Conservation (phyloP, 352 stramenopile species). For the Phytophthora foliorum region DNA sequence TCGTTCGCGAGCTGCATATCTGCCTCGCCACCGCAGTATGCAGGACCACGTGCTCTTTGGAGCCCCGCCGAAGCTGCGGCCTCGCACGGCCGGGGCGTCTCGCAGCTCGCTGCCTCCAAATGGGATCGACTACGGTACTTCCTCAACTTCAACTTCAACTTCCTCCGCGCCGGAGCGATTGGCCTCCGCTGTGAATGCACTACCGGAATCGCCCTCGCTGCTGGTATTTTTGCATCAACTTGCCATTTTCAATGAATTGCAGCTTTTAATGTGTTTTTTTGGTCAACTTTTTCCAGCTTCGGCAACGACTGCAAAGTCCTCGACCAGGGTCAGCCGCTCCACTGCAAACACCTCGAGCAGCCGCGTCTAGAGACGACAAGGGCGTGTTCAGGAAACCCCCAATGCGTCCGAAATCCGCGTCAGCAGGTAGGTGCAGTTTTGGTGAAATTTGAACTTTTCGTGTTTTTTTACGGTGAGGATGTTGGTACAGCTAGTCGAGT, state of each 20-base stretch:
- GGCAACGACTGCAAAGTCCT: conserved; percentile 55
- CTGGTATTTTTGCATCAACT: not conserved
- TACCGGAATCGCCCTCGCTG: conserved; percentile 15
- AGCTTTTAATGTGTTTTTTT: not conserved
- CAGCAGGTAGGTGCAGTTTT: conserved; percentile 8
- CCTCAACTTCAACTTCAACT: conserved; percentile 22
- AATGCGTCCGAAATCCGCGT: conserved; percentile 52
- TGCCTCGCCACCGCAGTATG: conserved; percentile 21
- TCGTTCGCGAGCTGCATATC: conserved; percentile 8
- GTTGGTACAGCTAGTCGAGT: conserved; percentile 34
- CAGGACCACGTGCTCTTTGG: conserved; percentile 63
- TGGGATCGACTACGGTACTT: conserved; percentile 4
- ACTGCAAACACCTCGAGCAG: conserved; percentile 22
- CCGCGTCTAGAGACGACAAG: conserved; percentile 17
- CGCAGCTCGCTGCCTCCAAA: conserved; percentile 21
- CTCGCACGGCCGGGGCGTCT: conserved; percentile 51
- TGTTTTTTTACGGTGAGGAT: not conserved
- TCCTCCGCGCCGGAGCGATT: conserved; percentile 25
- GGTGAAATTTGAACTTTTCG: not conserved
- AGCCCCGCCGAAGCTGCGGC: conserved; percentile 56
- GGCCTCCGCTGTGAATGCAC: conserved; percentile 25
- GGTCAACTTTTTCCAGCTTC: conserved; percentile 46
- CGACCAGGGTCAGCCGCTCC: conserved; percentile 41
- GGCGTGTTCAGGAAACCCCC: conserved; percentile 49
- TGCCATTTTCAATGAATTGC: not conserved